Base-by-base conservation (phyloP, 495 filamentous ascomycete genomes). In the Annulohypoxylon maeteangense region DNA sequence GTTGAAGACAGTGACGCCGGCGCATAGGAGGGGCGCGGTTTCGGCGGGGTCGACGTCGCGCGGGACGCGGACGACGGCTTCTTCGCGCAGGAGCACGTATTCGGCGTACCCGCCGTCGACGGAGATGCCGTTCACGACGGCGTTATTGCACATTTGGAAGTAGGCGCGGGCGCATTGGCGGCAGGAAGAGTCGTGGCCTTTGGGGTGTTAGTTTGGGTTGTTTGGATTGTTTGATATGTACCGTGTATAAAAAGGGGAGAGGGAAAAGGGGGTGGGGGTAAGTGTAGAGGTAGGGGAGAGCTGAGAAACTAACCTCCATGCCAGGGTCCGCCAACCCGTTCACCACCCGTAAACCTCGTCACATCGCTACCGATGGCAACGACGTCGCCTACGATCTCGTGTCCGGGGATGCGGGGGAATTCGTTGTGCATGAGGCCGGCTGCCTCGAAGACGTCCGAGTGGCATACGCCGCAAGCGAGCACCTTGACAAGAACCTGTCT, bases 1-100 rank as follows among this genome's bases (percentile, higher is more conserved):
- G 80, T 92, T 92, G 86, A 92, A 93, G 36, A 89, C 87, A 25
- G 90, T 91, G 50, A 92, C 85, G 53, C 90, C 91, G 1, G 91
- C 90, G 78, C 90, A 93, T 20, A 93, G 86, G 12, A 92, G 83
- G 0, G 90, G 90, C 0, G 90, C 90, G 60, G 83, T 87, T 65
- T 87, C 80, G 8, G 84, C 88, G 0, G 90, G 83, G 70, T 90
- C 82, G 31, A 87, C 78, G 50, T 87, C 79, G 5, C 76, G 65
- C 4, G 90, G 90, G 48, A 93, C 82, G n/a, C 80, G 81, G 0
- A 90, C 89, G 0, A 78, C 88, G 22, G 90, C 87, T 74, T 92
- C 90, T n/a, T 79, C 77, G 25, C 87, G 84, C 11, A 93, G 79
- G 18, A 83, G 75, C 69, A 83, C 84, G 79, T 91, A 92, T 77